These are phyloP conservation scores for Mortierella alpina DNA, from an alignment of 192 early-diverging fungal species.

Conservation along the genomic window DNA sequence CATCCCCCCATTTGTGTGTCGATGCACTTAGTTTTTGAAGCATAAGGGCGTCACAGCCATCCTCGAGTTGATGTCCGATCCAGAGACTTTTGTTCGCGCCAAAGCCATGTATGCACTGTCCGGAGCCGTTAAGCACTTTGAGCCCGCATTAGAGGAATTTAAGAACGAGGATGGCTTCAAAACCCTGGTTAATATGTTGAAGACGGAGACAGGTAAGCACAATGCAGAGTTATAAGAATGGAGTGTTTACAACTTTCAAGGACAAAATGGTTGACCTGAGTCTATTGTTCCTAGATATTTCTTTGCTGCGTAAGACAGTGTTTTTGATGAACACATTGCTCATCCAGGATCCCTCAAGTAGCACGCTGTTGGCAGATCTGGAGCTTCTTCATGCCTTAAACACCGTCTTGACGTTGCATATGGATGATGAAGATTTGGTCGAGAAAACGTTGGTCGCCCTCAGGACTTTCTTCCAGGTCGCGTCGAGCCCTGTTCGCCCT, in stretches of 20 bases:
- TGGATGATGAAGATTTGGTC: constrained; percentile 59
- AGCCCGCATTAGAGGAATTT: constrained; percentile 67
- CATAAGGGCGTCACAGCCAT: constrained; percentile 60
- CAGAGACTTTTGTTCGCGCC: constrained; percentile 60
- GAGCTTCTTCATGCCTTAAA: constrained; percentile 60
- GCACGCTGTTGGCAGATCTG: constrained; percentile 56
- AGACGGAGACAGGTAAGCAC: constrained; percentile 54
- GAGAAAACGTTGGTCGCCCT: constrained; percentile 58
- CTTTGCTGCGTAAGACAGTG: constrained; percentile 63
- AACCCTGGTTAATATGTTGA: constrained; percentile 58
- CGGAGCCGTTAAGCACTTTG: constrained; percentile 70
- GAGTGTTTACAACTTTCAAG: background rate
- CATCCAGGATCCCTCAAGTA: constrained; percentile 62
- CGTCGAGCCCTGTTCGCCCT: constrained; percentile 20
- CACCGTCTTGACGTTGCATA: constrained; percentile 53
- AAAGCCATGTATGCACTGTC: constrained; percentile 81
- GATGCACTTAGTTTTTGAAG: constrained; percentile 56
- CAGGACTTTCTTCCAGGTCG: constrained; percentile 18
- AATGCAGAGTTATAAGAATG: background rate
- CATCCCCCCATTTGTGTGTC: background rate
- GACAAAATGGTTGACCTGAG: background rate
- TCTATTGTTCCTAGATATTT: constrained; percentile 34
- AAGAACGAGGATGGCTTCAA: constrained; percentile 58
- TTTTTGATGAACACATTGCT: constrained; percentile 75
- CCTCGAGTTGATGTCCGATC: constrained; percentile 58